Base-by-base conservation (phyloP, 768 basidiomycete species). In the Macrolepiota dolichaula region DNA sequence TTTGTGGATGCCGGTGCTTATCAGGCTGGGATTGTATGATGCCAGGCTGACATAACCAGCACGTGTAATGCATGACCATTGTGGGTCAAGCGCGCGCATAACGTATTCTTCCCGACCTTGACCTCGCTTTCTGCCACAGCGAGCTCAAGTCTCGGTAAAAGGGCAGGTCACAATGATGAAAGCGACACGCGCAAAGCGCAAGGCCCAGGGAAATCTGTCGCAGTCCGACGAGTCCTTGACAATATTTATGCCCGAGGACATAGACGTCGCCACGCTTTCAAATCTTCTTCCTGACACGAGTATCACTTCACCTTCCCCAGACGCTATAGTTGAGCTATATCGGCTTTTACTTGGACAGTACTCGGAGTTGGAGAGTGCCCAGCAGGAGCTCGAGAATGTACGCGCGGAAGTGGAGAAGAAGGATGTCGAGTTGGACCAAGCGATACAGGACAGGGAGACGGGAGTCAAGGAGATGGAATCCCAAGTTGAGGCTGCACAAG, bases 351-450 rank as follows among this genome's bases (percentile, higher is more conserved):
- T 87, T 7, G 77, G 81, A 0, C 86, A 91, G 62, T 78, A 78
- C 5, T 69, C 76, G 1, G 84, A 85, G 59, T 69, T 84, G 17
- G 86, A 91, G 57, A 75, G 72, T 61, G 72, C 80, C 2, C 80
- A 83, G 52, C 76, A 84, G 55, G 87, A 91, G 62, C 72, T 90
- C 36, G 92, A 94, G 70, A 88, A 88, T 63, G 73, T 81, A 61
- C 85, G 79, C 46, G 91, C 91, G 2, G 85, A 86, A 51, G 69
- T 78, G 10, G 83, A 90, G 66, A 83, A 81, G 72, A 89, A 88
- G 71, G 91, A 93, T 57, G 77, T 94, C 2, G 92, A 95, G 71
- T 76, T 94, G 37, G 92, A 94, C 70, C 92, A 94, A 73, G 86
- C 90, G 5, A 71, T 92, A 37, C 89, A 92, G 66, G 92, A 94